Percentiles rank a stretch among this genome's conserved stretches.
These are phyloP conservation scores for Elaeis guineensis DNA, from an alignment of 176 grass and related monocot species.

Conservation along the genomic window DNA sequence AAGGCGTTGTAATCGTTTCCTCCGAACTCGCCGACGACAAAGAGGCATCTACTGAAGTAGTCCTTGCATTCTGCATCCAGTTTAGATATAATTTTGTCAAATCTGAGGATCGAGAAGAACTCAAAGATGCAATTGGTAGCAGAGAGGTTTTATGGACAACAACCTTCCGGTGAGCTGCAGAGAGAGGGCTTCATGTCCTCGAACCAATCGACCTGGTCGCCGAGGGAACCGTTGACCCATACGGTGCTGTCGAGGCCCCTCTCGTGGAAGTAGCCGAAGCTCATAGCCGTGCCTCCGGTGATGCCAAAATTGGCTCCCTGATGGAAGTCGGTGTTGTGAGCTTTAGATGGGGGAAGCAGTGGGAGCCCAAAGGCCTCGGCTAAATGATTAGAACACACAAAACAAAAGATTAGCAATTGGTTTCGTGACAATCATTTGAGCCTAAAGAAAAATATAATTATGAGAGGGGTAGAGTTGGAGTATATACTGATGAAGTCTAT, in stretches of 20 bases:
- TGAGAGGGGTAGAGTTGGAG: background rate
- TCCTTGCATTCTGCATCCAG: constrained; percentile 28
- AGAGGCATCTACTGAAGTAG: constrained; percentile 22
- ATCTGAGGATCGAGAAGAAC: no score
- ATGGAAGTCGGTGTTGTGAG: constrained; percentile 23
- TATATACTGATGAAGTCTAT: constrained; percentile 46
- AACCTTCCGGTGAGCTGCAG: constrained; percentile 10
- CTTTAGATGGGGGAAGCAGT: constrained; percentile 34
- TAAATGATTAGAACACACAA: background rate
- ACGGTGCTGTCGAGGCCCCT: constrained; percentile 12
- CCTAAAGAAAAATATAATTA: no score
- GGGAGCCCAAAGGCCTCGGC: constrained; percentile 22
- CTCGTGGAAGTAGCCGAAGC: constrained; percentile 31
- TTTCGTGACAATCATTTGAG: no score
- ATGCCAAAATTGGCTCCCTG: constrained; percentile 40
- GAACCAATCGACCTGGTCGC: constrained; percentile 46
- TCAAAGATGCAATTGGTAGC: no score
- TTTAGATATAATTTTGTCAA: background rate
- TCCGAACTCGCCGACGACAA: constrained; percentile 53
- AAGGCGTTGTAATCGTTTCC: constrained; percentile 41
- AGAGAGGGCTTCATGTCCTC: constrained; percentile 19
- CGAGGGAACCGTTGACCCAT: constrained; percentile 30
- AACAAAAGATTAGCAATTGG: no score
- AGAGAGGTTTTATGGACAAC: no score
- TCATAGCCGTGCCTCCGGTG: constrained; percentile 27